These are phyloP conservation scores for Saccharomycopsis sp. DNA, from an alignment of 805 yeast genomes.

Conservation along the genomic window DNA sequence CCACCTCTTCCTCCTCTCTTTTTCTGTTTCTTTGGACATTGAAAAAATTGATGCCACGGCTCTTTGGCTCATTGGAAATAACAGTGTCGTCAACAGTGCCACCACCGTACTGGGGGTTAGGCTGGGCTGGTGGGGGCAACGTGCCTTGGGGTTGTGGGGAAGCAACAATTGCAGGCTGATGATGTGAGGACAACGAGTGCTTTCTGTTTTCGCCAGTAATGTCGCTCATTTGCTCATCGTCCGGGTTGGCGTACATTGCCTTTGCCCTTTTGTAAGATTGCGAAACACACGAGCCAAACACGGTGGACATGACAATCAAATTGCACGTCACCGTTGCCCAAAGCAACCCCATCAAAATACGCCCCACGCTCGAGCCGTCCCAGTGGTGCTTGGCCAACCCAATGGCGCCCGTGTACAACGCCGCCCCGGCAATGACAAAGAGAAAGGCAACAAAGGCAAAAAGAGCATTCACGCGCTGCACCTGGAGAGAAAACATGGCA, in stretches of 20 bases:
- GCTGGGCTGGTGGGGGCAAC: slow-evolving; percentile 3
- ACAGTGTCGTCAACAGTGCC: no score
- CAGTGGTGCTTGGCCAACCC: slow-evolving; percentile 73
- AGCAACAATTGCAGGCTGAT: no score
- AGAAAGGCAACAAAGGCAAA: slow-evolving; percentile 14
- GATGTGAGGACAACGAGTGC: slow-evolving; percentile 9
- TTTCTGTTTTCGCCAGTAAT: slow-evolving; percentile 12
- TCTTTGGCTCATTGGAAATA: slow-evolving; percentile 9
- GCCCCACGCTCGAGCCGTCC: slow-evolving; percentile 44
- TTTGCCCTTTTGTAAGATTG: slow-evolving; percentile 18
- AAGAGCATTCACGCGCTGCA: slow-evolving; percentile 46
- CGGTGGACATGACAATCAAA: slow-evolving; percentile 40
- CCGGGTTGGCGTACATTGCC: slow-evolving; percentile 3
- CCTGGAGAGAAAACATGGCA: slow-evolving; percentile 45
- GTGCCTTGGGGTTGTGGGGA: slow-evolving; percentile 1
- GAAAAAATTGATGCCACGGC: slow-evolving; percentile 19
- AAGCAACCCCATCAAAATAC: slow-evolving; percentile 47
- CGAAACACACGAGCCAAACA: slow-evolving; percentile 34
- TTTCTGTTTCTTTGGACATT: slow-evolving; percentile 18
- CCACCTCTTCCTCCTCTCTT: slow-evolving; percentile 13
- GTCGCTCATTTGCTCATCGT: slow-evolving; percentile 4
- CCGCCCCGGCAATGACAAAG: slow-evolving; percentile 15
- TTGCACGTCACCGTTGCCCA: slow-evolving; percentile 63
- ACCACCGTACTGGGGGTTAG: slow-evolving; percentile 11
- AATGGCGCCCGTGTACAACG: slow-evolving; percentile 23